Conservation (phyloP, 106 monocot genomes). For the Iris macrosiphon region DNA sequence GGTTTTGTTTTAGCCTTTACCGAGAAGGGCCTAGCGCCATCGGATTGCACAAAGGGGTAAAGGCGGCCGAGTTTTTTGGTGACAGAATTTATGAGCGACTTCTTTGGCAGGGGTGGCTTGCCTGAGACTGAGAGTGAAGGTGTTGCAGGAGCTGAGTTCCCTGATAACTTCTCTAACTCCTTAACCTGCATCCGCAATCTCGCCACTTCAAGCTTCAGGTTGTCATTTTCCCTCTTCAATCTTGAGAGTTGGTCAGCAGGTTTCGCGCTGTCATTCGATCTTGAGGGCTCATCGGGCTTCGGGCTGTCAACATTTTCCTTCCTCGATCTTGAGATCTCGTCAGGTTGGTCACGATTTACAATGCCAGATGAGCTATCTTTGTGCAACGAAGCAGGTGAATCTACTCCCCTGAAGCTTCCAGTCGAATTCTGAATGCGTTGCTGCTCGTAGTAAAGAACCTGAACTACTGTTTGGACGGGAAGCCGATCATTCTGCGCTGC, state of each 20-base stretch:
- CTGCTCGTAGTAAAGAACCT: slow-evolving; percentile 59
- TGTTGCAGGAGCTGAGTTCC: not conserved
- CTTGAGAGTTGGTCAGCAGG: no score
- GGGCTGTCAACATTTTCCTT: slow-evolving; percentile 69
- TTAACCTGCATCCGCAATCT: slow-evolving; percentile 44
- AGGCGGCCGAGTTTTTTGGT: slow-evolving; percentile 82
- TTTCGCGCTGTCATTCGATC: no score
- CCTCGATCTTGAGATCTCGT: slow-evolving; percentile 51
- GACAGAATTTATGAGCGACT: slow-evolving; percentile 55
- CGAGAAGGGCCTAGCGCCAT: slow-evolving; percentile 9
- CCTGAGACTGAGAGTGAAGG: not conserved
- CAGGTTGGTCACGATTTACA: slow-evolving; percentile 5
- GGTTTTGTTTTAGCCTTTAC: slow-evolving; percentile 35
- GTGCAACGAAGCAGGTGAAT: slow-evolving; percentile 36
- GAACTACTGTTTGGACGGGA: slow-evolving; percentile 62
- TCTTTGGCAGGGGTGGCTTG: slow-evolving; percentile 71
- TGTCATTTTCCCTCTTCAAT: slow-evolving; percentile 62
- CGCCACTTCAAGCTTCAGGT: slow-evolving; percentile 57
- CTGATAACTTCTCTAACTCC: slow-evolving; percentile 18
- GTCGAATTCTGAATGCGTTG: slow-evolving; percentile 40
- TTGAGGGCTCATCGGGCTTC: no score
- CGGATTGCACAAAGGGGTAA: slow-evolving; percentile 44
- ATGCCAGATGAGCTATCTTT: slow-evolving; percentile 7
- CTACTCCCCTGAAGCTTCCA: slow-evolving; percentile 20
- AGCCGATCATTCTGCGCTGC: slow-evolving; percentile 91